Evolutionary conservation across 257 asterid genomes (phyloP).

Genomic region (Solanum neorickii): DNA sequence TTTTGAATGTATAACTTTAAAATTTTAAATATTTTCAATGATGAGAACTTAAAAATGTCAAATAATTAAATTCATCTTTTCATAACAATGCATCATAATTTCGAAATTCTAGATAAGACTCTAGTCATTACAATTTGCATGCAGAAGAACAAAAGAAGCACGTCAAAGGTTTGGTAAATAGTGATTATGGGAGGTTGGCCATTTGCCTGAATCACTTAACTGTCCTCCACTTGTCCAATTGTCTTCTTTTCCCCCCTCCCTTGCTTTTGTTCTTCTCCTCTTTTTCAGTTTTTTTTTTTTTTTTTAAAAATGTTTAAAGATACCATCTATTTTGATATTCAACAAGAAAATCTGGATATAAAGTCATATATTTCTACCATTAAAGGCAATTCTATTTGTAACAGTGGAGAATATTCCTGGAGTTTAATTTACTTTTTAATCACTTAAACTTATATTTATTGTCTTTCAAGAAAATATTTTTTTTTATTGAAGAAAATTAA

Average conservation of each 20-base stretch:
- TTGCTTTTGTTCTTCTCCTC: neutral
- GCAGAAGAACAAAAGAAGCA: neutral
- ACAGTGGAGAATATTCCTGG: neutral
- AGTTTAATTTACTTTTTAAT: neutral
- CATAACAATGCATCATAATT: no score
- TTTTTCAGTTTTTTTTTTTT: no score
- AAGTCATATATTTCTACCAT: neutral
- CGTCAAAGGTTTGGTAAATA: neutral
- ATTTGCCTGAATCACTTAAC: neutral
- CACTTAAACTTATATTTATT: neutral
- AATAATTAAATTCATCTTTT: no score
- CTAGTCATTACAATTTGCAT: neutral
- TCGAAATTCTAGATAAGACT: no score
- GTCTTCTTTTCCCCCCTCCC: neutral
- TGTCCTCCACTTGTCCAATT: neutral
- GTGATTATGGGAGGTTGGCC: neutral
- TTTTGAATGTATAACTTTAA: no score
- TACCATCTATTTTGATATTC: neutral
- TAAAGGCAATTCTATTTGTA: neutral
- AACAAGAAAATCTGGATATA: neutral
- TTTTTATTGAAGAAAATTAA: no score
- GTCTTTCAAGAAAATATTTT: no score
- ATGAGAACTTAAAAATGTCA: no score
- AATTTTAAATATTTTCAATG: no score
- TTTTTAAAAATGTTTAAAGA: neutral